Base-by-base conservation (phyloP, 2,329 filamentous ascomycete species). In the Raffaelea deltoideospora region DNA sequence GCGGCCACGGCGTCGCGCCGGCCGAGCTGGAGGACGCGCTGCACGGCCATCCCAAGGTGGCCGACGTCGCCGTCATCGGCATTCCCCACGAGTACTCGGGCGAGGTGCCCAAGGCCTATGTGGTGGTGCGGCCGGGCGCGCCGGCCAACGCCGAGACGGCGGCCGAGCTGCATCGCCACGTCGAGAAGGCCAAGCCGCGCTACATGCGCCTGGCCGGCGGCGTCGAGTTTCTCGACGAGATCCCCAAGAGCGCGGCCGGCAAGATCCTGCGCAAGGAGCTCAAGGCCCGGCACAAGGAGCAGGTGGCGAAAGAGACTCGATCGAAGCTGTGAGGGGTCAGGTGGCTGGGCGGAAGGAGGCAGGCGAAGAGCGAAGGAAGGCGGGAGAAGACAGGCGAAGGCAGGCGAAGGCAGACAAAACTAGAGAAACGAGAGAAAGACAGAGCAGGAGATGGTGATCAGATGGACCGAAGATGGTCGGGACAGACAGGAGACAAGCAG, bases 1-100 rank as follows among this genome's bases (percentile, higher is more conserved):
- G 69, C 44, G 69, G 66, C 3, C 62, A 65, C 43, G 69, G 73
- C 45, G 69, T 74, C 5, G 69, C 69, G 2, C 69, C 69, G 1
- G 67, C 69, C 1, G 69, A 67, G 48, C 53, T 67, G 10, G 64
- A 67, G 48, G 61, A 52, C 4, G 40, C 66, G 10, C 49, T 67
- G 30, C 50, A 66, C 7, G 61, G 66, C 36, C 53, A 60, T 31
- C 52, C 53, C 7, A 57, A 54, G 21, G 61, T 84, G 18, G 63
- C 65, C 32, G 79, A 84, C 45, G 68, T 66, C 8, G 70, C 67
- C 5, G 67, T 64, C 1, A 65, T 71, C 2, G 68, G 69, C 17
- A 64, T 70, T 36, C 59, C 34, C 21, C 37, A n/a, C n/a, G n/a
- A n/a, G n/a, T n/a, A n/a, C n/a, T n/a, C n/a, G 9, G 57, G 68